Evolutionary conservation across 2,329 filamentous ascomycete species (phyloP), one percentile per base, ranked within the genome.

Genomic region (Colletotrichum costaricense): DNA sequence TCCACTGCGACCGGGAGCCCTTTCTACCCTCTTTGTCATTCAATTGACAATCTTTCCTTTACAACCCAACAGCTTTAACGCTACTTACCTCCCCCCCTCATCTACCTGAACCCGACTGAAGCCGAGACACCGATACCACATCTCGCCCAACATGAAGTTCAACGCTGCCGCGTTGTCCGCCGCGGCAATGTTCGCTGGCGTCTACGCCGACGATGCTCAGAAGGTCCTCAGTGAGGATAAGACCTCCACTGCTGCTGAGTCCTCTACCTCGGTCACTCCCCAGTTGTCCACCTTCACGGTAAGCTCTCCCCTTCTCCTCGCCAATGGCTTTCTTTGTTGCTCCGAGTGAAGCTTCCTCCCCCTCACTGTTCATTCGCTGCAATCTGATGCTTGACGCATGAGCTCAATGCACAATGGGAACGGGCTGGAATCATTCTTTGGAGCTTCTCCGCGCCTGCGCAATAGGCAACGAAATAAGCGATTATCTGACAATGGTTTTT

Each of bases 271-370:
- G 68, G 87, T 88, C 63, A 84, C 89, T 63, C 86, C 93, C 72
- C 88, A 92, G 81, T 91, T 94, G 79, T 93, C 96, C 59, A 94
- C 91, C 70, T 98, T 98, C 82, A 97, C 95, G 76, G 95, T 98
- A 89, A 88, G 95, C 88, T 74, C 46, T 66, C 68, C 88, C 74
- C 49, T 67, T 69, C 38, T n/a, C 60, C 11, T 9, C 19, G 38
- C 35, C 6, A 19, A 22, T 22, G 16, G 11, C 46, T 26, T 35
- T 54, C 63, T 73, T 73, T 71, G 62, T 70, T 70, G 42, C 30
- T 26, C 52, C 33, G 19, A 12, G n/a, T 46, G 49, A 52, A 49
- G 19, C 42, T 4, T 35, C 33, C 33, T 35, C 30, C 26, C 28
- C 64, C 56, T 63, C 66, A 28, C 46, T 59, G 58, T 28, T 8